Evolutionary conservation across 495 filamentous ascomycete species (phyloP), one percentile per base, ranked within the genome.

Genomic region (Gamarada debralockiae): DNA sequence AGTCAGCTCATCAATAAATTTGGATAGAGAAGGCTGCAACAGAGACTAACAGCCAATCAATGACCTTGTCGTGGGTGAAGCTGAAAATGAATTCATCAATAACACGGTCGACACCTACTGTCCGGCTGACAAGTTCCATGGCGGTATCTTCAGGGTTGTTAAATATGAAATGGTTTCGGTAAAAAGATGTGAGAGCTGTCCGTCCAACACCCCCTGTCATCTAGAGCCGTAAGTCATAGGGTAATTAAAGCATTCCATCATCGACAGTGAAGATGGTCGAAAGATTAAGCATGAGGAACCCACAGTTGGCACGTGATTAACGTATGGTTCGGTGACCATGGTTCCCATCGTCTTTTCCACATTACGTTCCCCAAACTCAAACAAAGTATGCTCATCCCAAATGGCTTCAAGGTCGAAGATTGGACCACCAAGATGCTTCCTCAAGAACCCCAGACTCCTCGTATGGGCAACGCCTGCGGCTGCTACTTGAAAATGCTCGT

Each of bases 31-130:
- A 43, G 14, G 24, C 24, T 20, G 49, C n/a, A n/a, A n/a, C n/a
- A n/a, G n/a, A n/a, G n/a, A n/a, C 50, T 15, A 47, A 74, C 70
- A 95, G 81, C 91, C 90, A 95, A 27, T 85, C 84, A 21, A 95
- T 76, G 37, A 77, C 75, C 5, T 76, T 70, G 10, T 85, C 80
- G 60, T 96, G 91, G 23, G 84, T 84, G 57, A 90, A 92, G 2
- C 73, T 65, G 54, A 74, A 70, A 22, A 80, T 49, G 51, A 82
- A 76, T 63, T 83, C 80, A 51, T 83, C 79, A 3, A 84, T 73
- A 8, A 81, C 64, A 3, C 76, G 66, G 42, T 82, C 80, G 9
- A 77, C 59, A 3, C 78, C 80, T 13, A 82, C 70, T 0, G 89
- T 93, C 14, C 89, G 76, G 4, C 83, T 88, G 4, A 93, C 61